Conservation (phyloP, 1,139 yeast species). For the Saccharomyces hybrid region DNA sequence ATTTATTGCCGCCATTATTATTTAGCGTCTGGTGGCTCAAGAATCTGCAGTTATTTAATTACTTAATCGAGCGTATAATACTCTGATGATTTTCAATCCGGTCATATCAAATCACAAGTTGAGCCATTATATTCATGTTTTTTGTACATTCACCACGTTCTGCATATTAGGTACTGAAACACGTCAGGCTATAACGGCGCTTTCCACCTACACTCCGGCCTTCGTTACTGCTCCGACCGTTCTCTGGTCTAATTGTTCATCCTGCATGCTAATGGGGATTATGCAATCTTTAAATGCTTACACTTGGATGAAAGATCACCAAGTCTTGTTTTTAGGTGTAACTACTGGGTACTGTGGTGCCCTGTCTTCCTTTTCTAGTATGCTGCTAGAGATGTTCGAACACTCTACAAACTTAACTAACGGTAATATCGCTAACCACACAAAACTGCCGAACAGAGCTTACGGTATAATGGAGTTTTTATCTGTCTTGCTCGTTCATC, state of each 20-base stretch:
- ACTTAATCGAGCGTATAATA: too few relatives aligned
- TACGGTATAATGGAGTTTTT: conserved; percentile 67
- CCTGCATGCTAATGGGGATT: conserved; percentile 69
- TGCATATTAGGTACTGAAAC: background rate
- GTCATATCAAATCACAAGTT: background rate
- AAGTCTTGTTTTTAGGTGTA: conserved; percentile 46
- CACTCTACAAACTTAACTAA: conserved; percentile 35
- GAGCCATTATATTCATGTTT: background rate
- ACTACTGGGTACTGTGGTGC: conserved; percentile 88
- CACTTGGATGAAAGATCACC: conserved; percentile 17
- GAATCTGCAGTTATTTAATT: too few relatives aligned
- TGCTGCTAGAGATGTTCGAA: conserved; percentile 56
- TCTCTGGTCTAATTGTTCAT: conserved; percentile 73
- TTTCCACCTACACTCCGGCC: background rate
- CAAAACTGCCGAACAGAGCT: conserved; percentile 54
- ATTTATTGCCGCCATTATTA: too few relatives aligned
- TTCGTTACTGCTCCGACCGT: conserved; percentile 39
- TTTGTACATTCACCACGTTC: background rate
- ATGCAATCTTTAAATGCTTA: conserved; percentile 18
- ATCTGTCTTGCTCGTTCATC: conserved; percentile 30
- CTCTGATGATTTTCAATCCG: background rate
- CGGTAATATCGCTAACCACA: conserved; percentile 38
- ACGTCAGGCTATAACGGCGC: background rate
- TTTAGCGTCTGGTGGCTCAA: too few relatives aligned
- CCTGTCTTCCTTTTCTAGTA: conserved; percentile 72